A percentile compares a stretch with the other conserved stretches of the same genome.
phyloP scores from a whole-genome alignment of 306 rosid species.

The Begonia loranthoides region DNA sequence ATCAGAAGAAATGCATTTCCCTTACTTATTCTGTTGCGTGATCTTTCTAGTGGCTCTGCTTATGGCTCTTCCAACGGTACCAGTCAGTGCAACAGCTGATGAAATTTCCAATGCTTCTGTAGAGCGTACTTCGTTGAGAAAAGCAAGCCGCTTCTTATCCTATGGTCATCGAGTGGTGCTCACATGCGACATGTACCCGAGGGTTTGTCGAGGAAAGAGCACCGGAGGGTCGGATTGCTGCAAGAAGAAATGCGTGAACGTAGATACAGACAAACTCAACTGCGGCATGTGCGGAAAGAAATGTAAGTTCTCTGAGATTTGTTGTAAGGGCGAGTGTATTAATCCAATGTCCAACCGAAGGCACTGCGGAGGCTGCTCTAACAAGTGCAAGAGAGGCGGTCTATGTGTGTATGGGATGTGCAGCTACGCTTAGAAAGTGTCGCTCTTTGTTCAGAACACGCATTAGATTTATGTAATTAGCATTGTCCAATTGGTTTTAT shows the following conservation, averaged over 20 bases:
- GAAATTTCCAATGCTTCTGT: background rate
- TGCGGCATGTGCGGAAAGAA: slow-evolving; percentile 33
- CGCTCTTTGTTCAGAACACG: too few relatives aligned
- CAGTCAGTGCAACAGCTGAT: background rate
- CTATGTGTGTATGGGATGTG: slow-evolving; percentile 36
- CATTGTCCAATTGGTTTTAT: too few relatives aligned
- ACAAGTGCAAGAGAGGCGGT: slow-evolving; percentile 30
- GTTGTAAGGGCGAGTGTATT: slow-evolving; percentile 36
- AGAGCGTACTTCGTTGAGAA: background rate
- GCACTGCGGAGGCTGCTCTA: slow-evolving; percentile 34
- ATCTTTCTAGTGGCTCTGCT: background rate
- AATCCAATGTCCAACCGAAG: slow-evolving; percentile 22
- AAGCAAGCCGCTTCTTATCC: background rate
- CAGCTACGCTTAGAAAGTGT: slow-evolving; percentile 14
- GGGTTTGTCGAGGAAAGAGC: slow-evolving; percentile 23
- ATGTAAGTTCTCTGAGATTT: slow-evolving; percentile 25
- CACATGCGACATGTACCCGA: slow-evolving; percentile 19
- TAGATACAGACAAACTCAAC: slow-evolving; percentile 17
- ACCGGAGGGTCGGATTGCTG: slow-evolving; percentile 28
- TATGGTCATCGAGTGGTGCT: background rate
- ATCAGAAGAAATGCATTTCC: background rate
- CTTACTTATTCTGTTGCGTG: background rate
- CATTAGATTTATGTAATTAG: too few relatives aligned
- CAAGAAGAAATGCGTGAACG: slow-evolving; percentile 29
- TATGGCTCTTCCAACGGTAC: background rate